Evolutionary conservation across 305 asterid species (phyloP).

Genomic region (Fraxinus ornus): DNA sequence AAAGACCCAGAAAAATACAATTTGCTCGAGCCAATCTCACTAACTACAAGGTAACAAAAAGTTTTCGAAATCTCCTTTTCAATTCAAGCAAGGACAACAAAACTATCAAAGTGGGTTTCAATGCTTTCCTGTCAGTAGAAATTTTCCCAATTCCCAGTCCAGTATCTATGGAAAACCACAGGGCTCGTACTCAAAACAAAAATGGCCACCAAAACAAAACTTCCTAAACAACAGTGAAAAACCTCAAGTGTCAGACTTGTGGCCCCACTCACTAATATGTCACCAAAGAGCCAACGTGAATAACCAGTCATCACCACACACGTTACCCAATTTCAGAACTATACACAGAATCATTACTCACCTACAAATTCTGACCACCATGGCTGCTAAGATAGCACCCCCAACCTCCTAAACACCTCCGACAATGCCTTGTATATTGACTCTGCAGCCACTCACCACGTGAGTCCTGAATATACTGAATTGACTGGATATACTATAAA

Average conservation of each 20-base stretch:
- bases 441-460: background rate
- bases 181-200: background rate
- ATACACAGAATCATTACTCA: background rate
- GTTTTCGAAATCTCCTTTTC: background rate
- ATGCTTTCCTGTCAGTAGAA: background rate
- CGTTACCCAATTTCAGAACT: background rate
- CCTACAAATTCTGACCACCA: background rate
- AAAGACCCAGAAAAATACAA: background rate
- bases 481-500: background rate
- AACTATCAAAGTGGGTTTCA: background rate
- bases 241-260: background rate
- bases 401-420: background rate
- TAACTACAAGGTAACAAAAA: background rate
- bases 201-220: background rate
- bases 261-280: background rate
- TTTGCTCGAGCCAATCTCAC: background rate
- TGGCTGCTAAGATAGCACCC: background rate
- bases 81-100: background rate
- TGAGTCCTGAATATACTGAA: background rate
- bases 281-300: background rate
- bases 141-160: background rate
- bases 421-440: background rate
- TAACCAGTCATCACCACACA: background rate
- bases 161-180: background rate
- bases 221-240: background rate